Evolutionary conservation across 2,329 filamentous ascomycete genomes (phyloP).

Genomic region (Lithohypha guttulata): DNA sequence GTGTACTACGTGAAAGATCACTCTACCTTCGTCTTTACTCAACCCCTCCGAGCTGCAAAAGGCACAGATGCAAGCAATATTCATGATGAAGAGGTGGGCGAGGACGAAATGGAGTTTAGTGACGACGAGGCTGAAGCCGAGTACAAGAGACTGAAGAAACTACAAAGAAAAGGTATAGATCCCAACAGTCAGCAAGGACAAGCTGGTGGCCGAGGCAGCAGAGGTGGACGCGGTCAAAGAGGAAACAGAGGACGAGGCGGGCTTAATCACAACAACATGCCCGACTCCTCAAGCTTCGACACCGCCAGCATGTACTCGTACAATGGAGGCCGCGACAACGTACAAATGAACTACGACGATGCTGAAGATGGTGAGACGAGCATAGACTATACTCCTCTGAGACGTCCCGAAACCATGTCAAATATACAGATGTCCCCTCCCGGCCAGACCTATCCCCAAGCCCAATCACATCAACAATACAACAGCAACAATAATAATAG

Average conservation of each 20-base stretch:
- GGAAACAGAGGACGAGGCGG: slow-evolving; percentile 1
- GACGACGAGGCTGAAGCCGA: slow-evolving; percentile 92
- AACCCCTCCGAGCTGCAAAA: slow-evolving; percentile 66
- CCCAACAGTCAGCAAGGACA: slow-evolving; percentile 8
- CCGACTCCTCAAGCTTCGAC: slow-evolving; percentile 20
- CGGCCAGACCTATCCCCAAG: slow-evolving; percentile 22
- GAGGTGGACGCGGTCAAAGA: slow-evolving; percentile 3
- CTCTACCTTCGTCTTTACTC: slow-evolving; percentile 76
- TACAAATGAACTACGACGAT: slow-evolving; percentile 56
- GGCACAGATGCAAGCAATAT: slow-evolving; percentile 91
- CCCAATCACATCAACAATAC: slow-evolving; percentile 23
- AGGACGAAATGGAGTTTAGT: slow-evolving; percentile 87
- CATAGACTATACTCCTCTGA: slow-evolving; percentile 52
- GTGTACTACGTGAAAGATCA: slow-evolving; percentile 72
- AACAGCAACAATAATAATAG: slow-evolving; percentile 32
- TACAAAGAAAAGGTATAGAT: slow-evolving; percentile 48
- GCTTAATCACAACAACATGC: slow-evolving; percentile 17
- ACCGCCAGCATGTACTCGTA: too few relatives aligned
- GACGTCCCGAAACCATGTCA: slow-evolving; percentile 54
- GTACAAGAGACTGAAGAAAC: slow-evolving; percentile 59
- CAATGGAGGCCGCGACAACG: slow-evolving; percentile 25
- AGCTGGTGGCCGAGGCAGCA: slow-evolving; percentile 7
- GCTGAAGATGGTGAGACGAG: slow-evolving; percentile 37
- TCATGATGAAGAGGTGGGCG: slow-evolving; percentile 79
- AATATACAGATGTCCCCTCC: slow-evolving; percentile 33